phyloP scores from a whole-genome alignment of 2,329 filamentous ascomycete genomes.

The Colletotrichum sp. region DNA sequence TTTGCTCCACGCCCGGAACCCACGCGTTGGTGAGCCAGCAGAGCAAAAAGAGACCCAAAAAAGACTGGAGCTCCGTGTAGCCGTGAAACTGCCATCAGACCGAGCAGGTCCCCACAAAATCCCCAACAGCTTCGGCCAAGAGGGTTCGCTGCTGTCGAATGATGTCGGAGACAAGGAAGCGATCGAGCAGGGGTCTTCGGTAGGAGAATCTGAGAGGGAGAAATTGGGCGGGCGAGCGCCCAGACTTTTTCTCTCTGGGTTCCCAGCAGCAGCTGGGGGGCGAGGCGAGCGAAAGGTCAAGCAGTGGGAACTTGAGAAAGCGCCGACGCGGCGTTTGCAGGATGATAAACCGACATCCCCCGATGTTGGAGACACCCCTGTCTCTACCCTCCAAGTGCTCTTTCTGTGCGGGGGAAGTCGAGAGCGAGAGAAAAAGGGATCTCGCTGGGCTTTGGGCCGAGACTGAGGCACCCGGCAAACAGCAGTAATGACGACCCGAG shows the following conservation, averaged over 20 bases:
- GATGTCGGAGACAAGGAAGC: slow-evolving; percentile 20
- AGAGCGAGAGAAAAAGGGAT: not conserved
- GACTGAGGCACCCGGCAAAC: not conserved
- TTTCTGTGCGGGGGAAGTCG: slow-evolving; percentile 6
- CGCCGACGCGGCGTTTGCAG: slow-evolving; percentile 9
- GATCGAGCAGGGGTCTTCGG: not conserved
- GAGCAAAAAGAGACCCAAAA: not conserved
- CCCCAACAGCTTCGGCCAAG: slow-evolving; percentile 19
- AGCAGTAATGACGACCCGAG: slow-evolving; percentile 12
- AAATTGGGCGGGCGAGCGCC: not conserved
- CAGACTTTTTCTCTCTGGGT: not conserved
- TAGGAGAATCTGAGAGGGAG: not conserved
- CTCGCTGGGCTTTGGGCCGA: slow-evolving; percentile 13
- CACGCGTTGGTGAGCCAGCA: not conserved
- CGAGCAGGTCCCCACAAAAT: not conserved
- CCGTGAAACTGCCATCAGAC: slow-evolving; percentile 23
- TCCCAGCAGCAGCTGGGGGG: not conserved
- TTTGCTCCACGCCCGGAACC: not conserved
- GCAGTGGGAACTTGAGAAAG: not conserved
- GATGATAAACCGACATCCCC: slow-evolving; percentile 11
- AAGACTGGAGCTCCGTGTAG: slow-evolving; percentile 8
- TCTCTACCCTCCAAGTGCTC: not conserved
- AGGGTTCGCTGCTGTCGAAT: slow-evolving; percentile 20
- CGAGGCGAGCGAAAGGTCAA: not conserved
- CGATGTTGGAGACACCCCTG: not conserved